Evolutionary conservation across 257 asterid genomes (phyloP).

Genomic region (Jaltomata sinuosa): DNA sequence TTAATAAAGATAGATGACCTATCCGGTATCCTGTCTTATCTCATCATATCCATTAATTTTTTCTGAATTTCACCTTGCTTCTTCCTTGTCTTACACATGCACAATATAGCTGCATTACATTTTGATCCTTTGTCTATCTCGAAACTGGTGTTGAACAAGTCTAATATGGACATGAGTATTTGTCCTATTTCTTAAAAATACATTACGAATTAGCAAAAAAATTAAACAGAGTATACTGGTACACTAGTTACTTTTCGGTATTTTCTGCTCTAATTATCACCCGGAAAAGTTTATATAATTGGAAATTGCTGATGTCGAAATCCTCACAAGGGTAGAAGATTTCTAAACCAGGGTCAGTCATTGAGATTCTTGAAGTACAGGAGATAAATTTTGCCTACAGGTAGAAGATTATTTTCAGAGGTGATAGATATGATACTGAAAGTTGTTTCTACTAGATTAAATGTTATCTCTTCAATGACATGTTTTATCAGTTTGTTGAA

Average conservation of each 20-base stretch:
- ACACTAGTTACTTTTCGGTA: background rate
- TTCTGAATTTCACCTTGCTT: background rate
- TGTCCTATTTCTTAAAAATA: background rate
- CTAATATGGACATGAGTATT: background rate
- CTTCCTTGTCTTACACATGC: background rate
- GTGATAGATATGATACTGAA: background rate
- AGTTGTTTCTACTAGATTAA: background rate
- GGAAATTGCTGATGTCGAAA: background rate
- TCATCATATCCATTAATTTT: background rate
- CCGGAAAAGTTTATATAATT: background rate
- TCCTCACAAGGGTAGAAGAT: background rate
- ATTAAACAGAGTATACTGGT: background rate
- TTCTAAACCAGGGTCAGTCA: background rate
- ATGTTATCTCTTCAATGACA: background rate
- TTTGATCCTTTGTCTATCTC: background rate
- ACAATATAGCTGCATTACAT: background rate
- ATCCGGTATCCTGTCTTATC: background rate
- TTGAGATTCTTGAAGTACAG: background rate
- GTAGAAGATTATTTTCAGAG: background rate
- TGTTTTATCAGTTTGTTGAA: background rate
- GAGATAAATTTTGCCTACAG: background rate
- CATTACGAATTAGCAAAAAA: background rate
- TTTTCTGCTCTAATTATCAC: background rate
- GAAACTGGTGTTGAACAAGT: background rate
- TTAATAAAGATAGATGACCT: background rate